phyloP scores from a whole-genome alignment of 306 rosid genomes.

The Dicorynia guianensis region DNA sequence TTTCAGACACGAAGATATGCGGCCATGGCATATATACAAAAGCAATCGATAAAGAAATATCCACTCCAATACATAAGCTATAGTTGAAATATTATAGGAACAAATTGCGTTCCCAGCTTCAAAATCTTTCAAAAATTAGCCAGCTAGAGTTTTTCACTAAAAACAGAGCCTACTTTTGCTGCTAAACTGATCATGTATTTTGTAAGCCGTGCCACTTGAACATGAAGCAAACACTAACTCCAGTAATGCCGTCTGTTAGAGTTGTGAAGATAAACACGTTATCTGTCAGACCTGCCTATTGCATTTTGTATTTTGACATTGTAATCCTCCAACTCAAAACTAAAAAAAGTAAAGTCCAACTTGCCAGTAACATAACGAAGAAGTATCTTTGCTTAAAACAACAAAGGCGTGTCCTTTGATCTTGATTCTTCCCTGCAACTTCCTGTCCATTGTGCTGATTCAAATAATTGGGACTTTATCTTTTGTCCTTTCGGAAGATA shows the following conservation, averaged over 20 bases:
- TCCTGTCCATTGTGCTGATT: slow-evolving; percentile 42
- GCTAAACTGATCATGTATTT: slow-evolving; percentile 1
- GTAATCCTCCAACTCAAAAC: slow-evolving; percentile 40
- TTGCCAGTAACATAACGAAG: slow-evolving; percentile 8
- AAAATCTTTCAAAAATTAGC: slow-evolving; percentile 11
- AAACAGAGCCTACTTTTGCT: not conserved
- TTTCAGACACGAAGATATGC: not conserved
- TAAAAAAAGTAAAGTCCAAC: slow-evolving; percentile 31
- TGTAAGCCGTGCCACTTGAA: not conserved
- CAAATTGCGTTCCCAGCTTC: not conserved
- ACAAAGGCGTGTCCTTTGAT: slow-evolving; percentile 42
- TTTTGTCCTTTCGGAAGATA: slow-evolving; percentile 58
- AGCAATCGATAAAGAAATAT: slow-evolving; percentile 6
- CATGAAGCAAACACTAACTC: not conserved
- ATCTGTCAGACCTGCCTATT: slow-evolving; percentile 15
- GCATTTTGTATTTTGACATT: slow-evolving; percentile 36
- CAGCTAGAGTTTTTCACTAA: slow-evolving; percentile 1
- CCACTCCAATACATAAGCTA: slow-evolving; percentile 13
- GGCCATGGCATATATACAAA: not conserved
- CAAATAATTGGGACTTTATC: slow-evolving; percentile 55
- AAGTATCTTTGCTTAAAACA: slow-evolving; percentile 50
- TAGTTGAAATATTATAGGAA: not conserved
- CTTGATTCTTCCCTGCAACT: slow-evolving; percentile 58
- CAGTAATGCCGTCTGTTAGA: not conserved
- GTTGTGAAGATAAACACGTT: slow-evolving; percentile 16